Evolutionary conservation across 805 yeast genomes (phyloP), one percentile per base, ranked within the genome.

Genomic region (Wickerhamomyces strasburgensis): DNA sequence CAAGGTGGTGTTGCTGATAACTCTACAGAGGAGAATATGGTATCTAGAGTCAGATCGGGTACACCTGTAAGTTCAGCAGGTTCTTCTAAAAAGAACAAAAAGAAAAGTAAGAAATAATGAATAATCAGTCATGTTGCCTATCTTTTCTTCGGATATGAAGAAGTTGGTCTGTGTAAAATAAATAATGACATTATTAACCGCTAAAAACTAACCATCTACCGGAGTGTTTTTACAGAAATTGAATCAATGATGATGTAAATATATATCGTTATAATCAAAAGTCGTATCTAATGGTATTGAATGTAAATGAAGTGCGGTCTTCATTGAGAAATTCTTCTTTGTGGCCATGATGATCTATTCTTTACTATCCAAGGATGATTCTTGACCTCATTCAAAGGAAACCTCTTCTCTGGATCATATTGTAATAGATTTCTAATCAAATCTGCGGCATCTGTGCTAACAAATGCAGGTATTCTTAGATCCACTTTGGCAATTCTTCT

Each of bases 331-430:
- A 43, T 29, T 18, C 49, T 42, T 35, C 37, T 42, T 16, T 44
- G 55, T 18, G 62, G 63, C 96, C 96, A 87, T 24, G 58, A 58
- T 1, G 74, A 72, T 47, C 68, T 72, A 49, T 87, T 76, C 48
- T 75, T 77, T 10, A 63, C 44, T 2, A 90, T 82, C 97, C 97
- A 90, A 0, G 95, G 93, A 56, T 90, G 98, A 5, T 56, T 57
- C 29, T 73, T 69, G 3, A 89, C 80, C 13, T 80, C 80, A 5
- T 60, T 57, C 37, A 93, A 63, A 0, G 73, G 57, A 38, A 80
- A 66, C 49, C 98, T 68, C 38, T 78, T 68, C 4, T 63, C 70
- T 0, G 96, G 94, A 38, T 78, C 79, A 42, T 80, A 79, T 42
- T 74, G 76, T 26, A 93, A 60, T 17, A 90, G 65, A 29, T 65